phyloP scores from a whole-genome alignment of 2,329 filamentous ascomycete species.

The Metarhizium humberi region DNA sequence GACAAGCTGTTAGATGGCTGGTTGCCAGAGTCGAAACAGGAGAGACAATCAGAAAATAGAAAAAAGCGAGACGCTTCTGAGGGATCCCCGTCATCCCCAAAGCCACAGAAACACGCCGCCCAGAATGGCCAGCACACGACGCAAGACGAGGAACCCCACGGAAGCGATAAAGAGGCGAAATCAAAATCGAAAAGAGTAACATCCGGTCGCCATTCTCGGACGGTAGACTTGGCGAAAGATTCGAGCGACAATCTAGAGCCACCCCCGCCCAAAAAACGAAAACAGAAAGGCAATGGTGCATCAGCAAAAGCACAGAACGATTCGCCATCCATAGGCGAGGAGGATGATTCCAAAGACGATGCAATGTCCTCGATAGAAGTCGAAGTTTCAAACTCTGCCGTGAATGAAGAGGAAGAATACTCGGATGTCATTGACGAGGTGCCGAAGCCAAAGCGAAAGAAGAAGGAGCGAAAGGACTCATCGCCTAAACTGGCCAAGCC shows the following conservation, averaged over 20 bases:
- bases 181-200: slow-evolving; percentile 6
- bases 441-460: slow-evolving; percentile 48
- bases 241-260: slow-evolving; percentile 4
- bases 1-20: slow-evolving; percentile 28
- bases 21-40: slow-evolving; percentile 18
- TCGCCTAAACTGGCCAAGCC: slow-evolving; percentile 19
- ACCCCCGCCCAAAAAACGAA: not conserved
- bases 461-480: slow-evolving; percentile 30
- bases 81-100: slow-evolving; percentile 18
- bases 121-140: slow-evolving; percentile 19
- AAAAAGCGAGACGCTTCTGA: slow-evolving; percentile 26
- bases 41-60: slow-evolving; percentile 17
- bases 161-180: slow-evolving; percentile 1
- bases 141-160: not conserved
- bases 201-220: slow-evolving; percentile 9
- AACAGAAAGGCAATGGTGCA: not conserved
- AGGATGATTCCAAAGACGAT: slow-evolving; percentile 12
- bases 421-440: slow-evolving; percentile 63
- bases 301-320: slow-evolving; percentile 6
- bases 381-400: slow-evolving; percentile 12
- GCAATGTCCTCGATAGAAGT: slow-evolving; percentile 10
- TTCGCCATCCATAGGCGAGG: slow-evolving; percentile 5
- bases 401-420: slow-evolving; percentile 29
- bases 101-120: slow-evolving; percentile 1
- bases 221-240: slow-evolving; percentile 6